These are phyloP conservation scores for Lactarius akahatsu DNA, from an alignment of 768 basidiomycete species.

Conservation along the genomic window DNA sequence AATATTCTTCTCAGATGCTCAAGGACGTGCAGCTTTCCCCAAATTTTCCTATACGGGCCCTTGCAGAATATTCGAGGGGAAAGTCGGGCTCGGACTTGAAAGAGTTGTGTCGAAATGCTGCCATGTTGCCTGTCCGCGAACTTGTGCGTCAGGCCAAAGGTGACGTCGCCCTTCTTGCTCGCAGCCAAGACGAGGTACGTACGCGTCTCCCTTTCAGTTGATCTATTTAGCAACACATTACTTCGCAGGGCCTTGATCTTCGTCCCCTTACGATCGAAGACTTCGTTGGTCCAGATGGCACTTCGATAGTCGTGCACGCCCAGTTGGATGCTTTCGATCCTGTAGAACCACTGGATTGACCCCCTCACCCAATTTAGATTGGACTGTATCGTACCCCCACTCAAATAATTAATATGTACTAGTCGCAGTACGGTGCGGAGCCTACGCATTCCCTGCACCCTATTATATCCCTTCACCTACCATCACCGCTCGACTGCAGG, in stretches of 20 bases:
- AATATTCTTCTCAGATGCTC: constrained; percentile 64
- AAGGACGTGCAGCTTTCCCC: constrained; percentile 68
- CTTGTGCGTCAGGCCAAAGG: constrained; percentile 58
- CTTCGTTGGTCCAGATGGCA: constrained; percentile 51
- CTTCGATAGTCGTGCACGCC: neutral
- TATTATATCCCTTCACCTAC: neutral
- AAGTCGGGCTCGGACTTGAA: constrained; percentile 88
- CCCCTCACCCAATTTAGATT: neutral
- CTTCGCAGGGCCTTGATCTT: constrained; percentile 70
- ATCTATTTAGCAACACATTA: neutral
- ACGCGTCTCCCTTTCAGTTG: neutral
- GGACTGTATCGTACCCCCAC: constrained; percentile 6
- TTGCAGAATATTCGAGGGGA: constrained; percentile 71
- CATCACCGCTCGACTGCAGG: neutral
- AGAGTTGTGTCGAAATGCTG: constrained; percentile 90
- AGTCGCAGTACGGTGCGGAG: neutral
- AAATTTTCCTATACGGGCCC: constrained; percentile 54
- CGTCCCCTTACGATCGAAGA: constrained; percentile 71
- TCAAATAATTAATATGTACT: constrained; percentile 9
- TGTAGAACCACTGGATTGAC: constrained; percentile 9
- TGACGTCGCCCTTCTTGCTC: constrained; percentile 50
- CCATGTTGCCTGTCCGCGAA: constrained; percentile 89
- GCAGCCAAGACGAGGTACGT: constrained; percentile 46
- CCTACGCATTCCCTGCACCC: neutral
- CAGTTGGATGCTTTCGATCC: neutral